A percentile compares a stretch with the other conserved stretches of the same genome.
phyloP scores from a whole-genome alignment of 2,329 filamentous ascomycete genomes.

The Fusarium incarnatum region DNA sequence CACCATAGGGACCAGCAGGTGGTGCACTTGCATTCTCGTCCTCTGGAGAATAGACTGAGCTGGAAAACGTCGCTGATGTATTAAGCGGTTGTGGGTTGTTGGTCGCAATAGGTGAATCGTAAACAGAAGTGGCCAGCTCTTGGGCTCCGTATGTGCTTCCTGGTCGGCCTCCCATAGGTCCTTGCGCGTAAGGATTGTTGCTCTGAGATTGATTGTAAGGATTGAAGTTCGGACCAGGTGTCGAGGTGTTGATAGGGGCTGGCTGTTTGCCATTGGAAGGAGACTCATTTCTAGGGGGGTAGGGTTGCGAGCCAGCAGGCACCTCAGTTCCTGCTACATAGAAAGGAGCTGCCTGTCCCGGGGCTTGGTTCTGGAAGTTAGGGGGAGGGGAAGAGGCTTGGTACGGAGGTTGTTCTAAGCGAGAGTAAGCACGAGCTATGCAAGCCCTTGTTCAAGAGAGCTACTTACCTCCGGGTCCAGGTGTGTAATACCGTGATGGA shows the following conservation, averaged over 20 bases:
- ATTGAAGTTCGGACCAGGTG: constrained; percentile 59
- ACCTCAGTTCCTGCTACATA: constrained; percentile 72
- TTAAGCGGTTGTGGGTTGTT: constrained; percentile 56
- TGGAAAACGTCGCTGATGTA: constrained; percentile 58
- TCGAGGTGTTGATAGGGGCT: constrained; percentile 63
- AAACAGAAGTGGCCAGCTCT: constrained; percentile 81
- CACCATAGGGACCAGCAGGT: constrained; percentile 46
- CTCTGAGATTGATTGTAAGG: constrained; percentile 58
- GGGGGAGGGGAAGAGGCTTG: constrained; percentile 63
- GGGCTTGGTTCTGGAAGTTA: constrained; percentile 66
- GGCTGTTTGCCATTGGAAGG: constrained; percentile 62
- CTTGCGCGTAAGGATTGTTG: constrained; percentile 57
- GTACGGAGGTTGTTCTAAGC: constrained; percentile 59
- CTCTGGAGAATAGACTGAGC: constrained; percentile 62
- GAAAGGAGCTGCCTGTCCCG: constrained; percentile 68
- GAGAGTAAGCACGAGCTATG: constrained; percentile 25
- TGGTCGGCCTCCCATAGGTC: constrained; percentile 63
- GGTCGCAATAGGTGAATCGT: constrained; percentile 76
- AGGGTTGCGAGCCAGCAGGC: constrained; percentile 59
- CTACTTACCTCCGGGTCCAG: constrained; percentile 58
- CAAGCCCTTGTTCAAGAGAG: background rate
- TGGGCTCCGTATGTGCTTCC: constrained; percentile 79
- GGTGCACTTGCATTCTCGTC: constrained; percentile 50
- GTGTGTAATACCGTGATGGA: constrained; percentile 76
- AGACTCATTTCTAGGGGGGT: constrained; percentile 64